These are phyloP conservation scores for Xylariaceae sp. DNA, from an alignment of 2,329 filamentous ascomycete species.

Conservation along the genomic window DNA sequence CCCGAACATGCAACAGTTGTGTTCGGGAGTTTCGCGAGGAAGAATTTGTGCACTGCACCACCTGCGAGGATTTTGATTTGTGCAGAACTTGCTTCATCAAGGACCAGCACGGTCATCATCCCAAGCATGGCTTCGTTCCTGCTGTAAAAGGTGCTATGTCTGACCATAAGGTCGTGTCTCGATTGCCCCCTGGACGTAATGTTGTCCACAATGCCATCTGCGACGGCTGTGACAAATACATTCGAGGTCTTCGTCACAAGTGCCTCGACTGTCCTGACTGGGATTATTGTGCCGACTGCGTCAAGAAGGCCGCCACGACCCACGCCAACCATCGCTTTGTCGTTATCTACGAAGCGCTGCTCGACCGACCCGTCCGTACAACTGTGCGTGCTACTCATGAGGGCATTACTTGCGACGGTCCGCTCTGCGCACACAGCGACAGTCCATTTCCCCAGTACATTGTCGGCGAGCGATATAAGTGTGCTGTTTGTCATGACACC, in stretches of 20 bases:
- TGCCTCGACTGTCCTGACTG: constrained; percentile 95
- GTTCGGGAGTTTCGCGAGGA: constrained; percentile 66
- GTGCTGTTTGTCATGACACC: constrained; percentile 86
- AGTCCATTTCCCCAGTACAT: constrained; percentile 62
- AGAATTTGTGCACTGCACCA: constrained; percentile 77
- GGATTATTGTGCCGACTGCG: constrained; percentile 84
- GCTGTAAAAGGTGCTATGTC: constrained; percentile 60
- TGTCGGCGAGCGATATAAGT: constrained; percentile 88
- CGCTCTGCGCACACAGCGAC: constrained; percentile 63
- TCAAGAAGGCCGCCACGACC: constrained; percentile 57
- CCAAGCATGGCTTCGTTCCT: constrained; percentile 72
- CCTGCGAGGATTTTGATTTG: constrained; percentile 87
- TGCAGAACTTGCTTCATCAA: constrained; percentile 75
- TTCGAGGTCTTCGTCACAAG: constrained; percentile 89
- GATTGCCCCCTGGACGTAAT: constrained; percentile 75
- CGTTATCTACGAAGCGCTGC: constrained; percentile 71
- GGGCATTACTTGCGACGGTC: constrained; percentile 93
- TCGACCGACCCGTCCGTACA: constrained; percentile 36
- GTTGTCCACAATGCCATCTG: constrained; percentile 82
- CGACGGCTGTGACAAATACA: constrained; percentile 86
- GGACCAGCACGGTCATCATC: constrained; percentile 83
- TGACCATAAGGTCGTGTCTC: constrained; percentile 55
- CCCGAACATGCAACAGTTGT: constrained; percentile 65
- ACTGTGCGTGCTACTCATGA: constrained; percentile 55
- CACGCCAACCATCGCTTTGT: constrained; percentile 87